Percentiles rank a stretch among this genome's conserved stretches.
Conservation (phyloP, 306 rosid genomes). For the Begonia peltatifolia region DNA sequence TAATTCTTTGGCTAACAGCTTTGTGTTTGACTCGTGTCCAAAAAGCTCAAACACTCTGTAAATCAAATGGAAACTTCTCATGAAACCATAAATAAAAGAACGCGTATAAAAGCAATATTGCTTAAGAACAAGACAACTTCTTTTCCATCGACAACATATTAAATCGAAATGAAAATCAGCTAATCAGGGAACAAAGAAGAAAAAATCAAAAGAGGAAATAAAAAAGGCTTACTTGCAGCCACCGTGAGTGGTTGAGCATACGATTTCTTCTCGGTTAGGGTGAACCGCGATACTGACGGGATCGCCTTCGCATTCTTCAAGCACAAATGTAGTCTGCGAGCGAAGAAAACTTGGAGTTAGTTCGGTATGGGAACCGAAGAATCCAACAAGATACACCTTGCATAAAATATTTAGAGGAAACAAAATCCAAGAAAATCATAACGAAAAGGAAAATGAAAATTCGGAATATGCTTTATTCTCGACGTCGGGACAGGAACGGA, state of each 20-base stretch:
- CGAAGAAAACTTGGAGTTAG: not conserved
- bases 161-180: slow-evolving; percentile 2
- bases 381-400: no score
- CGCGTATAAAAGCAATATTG: not conserved
- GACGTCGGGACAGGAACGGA: not conserved
- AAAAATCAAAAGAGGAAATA: not conserved
- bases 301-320: slow-evolving; percentile 84
- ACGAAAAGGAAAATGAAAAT: not conserved
- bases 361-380: no score
- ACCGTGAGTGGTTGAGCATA: slow-evolving; percentile 69
- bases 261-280: slow-evolving; percentile 64
- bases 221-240: slow-evolving; percentile 74
- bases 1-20: slow-evolving; percentile 52
- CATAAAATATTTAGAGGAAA: no score
- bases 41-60: slow-evolving; percentile 61
- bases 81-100: not conserved
- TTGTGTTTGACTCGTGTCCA: slow-evolving; percentile 33
- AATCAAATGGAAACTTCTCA: slow-evolving; percentile 2
- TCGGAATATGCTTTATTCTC: no score
- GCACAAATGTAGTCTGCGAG: slow-evolving; percentile 44
- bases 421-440: not conserved
- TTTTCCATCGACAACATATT: no score
- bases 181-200: not conserved
- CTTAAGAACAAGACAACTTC: not conserved
- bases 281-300: slow-evolving; percentile 70